Base-by-base conservation (phyloP, 192 early-diverging fungal species). In the Rhizophagus clarus region DNA sequence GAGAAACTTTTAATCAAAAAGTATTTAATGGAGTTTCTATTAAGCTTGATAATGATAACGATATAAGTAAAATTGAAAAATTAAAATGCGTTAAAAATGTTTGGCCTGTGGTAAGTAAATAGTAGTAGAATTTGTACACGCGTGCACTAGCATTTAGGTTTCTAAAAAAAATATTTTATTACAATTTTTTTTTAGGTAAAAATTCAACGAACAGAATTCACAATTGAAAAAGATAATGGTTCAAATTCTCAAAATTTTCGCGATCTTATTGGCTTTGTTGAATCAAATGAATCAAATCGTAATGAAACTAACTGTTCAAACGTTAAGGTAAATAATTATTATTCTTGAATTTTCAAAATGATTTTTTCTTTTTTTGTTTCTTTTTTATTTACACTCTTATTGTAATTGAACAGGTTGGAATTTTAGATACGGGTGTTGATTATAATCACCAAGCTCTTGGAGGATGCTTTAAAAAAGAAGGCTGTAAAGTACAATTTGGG, bases 401-500 rank as follows among this genome's bases (percentile, higher is more conserved):
- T 6, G 20, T 60, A 26, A 69, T 14, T 4, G 7, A 37, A 28
- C 88, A 86, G 75, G 85, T 91, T 63, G 89, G 88, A 51, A 73
- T 91, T 76, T 87, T 91, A 37, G 90, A 91, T 74, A 88, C 86
- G 37, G 90, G 90, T 83, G 79, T 87, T 74, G 89, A 81, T 75
- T 90, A 79, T 79, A 83, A 34, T 51, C 93, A 94, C 79, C 89
- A 89, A 0, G 89, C 91, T 40, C 84, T 93, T 22, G 92, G 93
- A 61, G 87, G 79, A 49, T 91, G 92, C 79, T 93, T 90, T 85
- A 90, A 90, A 34, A 32, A 3, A 6, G 86, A 87, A 7, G 88
- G 89, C 1, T 93, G 91, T 62, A 90, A 86, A 40, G 85, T 91
- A 71, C 86, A 87, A 70, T 90, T 88, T 49, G 91, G 91, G 51